These are phyloP conservation scores for Candida glucosophila DNA, from an alignment of 1,139 yeast genomes.

Conservation along the genomic window DNA sequence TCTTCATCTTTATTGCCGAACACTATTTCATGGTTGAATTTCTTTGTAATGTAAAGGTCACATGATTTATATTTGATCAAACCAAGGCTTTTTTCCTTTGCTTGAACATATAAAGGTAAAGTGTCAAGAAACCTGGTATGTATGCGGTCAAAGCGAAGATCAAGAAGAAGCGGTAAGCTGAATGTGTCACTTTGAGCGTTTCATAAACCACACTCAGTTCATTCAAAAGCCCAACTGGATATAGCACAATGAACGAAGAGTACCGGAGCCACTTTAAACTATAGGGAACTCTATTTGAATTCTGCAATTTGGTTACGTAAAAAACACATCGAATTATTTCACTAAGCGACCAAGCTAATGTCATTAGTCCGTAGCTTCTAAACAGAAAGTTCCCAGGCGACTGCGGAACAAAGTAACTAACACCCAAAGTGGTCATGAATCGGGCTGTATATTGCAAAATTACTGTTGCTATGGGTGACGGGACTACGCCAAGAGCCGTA, in stretches of 20 bases:
- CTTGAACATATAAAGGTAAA: conserved; percentile 26
- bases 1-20: no score
- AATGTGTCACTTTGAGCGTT: conserved; percentile 12
- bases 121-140: conserved; percentile 23
- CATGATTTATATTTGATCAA: no score
- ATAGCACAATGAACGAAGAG: conserved; percentile 23
- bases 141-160: conserved; percentile 20
- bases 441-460: conserved; percentile 27
- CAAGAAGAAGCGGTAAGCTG: conserved; percentile 15
- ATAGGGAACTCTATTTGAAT: conserved; percentile 10
- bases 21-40: no score
- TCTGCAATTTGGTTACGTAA: conserved; percentile 15
- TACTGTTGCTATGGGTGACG: conserved; percentile 22
- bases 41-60: no score
- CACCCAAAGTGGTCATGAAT: conserved; percentile 22
- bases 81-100: conserved; percentile 15
- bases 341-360: conserved; percentile 26
- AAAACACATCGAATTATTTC: conserved; percentile 26
- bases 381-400: conserved; percentile 24
- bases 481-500: conserved; percentile 19
- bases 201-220: conserved; percentile 23
- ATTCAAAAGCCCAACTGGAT: conserved; percentile 25
- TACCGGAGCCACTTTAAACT: conserved; percentile 24
- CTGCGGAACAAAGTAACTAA: conserved; percentile 20
- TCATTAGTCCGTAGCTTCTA: conserved; percentile 16